phyloP scores from a whole-genome alignment of 2,329 filamentous ascomycete species.

The Hypomyces rosellus region DNA sequence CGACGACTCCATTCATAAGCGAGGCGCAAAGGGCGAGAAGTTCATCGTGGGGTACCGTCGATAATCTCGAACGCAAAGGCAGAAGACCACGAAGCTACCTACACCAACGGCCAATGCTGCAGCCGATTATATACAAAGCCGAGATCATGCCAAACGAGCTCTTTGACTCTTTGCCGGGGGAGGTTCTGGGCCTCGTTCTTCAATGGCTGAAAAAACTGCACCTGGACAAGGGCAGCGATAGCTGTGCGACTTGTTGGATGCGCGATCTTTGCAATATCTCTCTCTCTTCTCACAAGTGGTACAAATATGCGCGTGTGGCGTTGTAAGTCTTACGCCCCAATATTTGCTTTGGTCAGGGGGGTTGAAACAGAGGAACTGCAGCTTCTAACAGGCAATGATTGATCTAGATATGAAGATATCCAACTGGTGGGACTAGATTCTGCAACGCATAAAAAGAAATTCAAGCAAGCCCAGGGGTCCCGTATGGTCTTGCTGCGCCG shows the following conservation, averaged over 20 bases:
- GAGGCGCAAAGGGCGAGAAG: background rate
- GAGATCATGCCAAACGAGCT: slow-evolving; percentile 39
- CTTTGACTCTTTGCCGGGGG: slow-evolving; percentile 50
- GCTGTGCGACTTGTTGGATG: slow-evolving; percentile 61
- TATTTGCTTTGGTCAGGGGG: background rate
- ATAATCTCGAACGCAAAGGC: slow-evolving; percentile 29
- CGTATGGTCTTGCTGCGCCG: slow-evolving; percentile 52
- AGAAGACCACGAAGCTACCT: slow-evolving; percentile 9
- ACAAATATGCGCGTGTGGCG: slow-evolving; percentile 42
- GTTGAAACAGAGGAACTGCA: background rate
- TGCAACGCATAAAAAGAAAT: slow-evolving; percentile 48
- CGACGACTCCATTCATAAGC: too few relatives aligned
- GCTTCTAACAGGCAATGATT: background rate
- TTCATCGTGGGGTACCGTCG: slow-evolving; percentile 30
- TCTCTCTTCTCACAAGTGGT: slow-evolving; percentile 45
- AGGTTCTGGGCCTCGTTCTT: slow-evolving; percentile 53
- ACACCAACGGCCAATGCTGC: slow-evolving; percentile 1
- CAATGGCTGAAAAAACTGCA: slow-evolving; percentile 47
- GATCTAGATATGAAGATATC: slow-evolving; percentile 49
- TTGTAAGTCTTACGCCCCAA: slow-evolving; percentile 36
- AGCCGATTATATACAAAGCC: slow-evolving; percentile 7
- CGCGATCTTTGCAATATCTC: slow-evolving; percentile 50
- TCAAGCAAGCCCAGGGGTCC: slow-evolving; percentile 46
- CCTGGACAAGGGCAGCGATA: slow-evolving; percentile 38
- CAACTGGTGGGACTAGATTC: slow-evolving; percentile 54